phyloP scores from a whole-genome alignment of 2,329 filamentous ascomycete species.

The Phialophora chinensis region DNA sequence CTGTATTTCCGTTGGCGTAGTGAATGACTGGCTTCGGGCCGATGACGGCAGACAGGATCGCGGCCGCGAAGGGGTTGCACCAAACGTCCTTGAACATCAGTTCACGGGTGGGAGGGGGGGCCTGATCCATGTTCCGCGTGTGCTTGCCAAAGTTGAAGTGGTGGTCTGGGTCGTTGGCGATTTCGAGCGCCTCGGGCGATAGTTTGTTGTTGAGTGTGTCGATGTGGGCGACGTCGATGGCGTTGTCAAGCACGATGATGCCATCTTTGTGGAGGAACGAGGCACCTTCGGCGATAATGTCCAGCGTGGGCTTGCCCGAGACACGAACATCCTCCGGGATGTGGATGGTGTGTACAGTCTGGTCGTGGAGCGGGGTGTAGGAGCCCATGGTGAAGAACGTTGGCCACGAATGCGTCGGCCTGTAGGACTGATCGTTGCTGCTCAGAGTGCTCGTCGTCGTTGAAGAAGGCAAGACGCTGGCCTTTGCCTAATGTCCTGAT shows the following conservation, averaged over 20 bases:
- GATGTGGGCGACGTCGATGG: constrained; percentile 44
- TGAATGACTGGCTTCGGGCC: constrained; percentile 47
- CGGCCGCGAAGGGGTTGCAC: constrained; percentile 48
- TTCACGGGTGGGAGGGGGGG: constrained; percentile 45
- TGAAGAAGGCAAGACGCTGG: neutral
- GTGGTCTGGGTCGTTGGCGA: constrained; percentile 41
- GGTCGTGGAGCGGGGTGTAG: constrained; percentile 30
- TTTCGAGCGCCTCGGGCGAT: constrained; percentile 43
- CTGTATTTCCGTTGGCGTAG: constrained; percentile 51
- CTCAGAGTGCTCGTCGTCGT: neutral
- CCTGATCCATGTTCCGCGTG: constrained; percentile 52
- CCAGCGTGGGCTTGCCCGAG: constrained; percentile 28
- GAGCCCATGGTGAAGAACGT: constrained; percentile 32
- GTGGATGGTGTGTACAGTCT: constrained; percentile 35
- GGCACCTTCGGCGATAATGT: constrained; percentile 38
- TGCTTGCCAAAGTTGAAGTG: constrained; percentile 44
- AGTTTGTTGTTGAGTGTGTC: constrained; percentile 44
- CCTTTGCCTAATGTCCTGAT: neutral
- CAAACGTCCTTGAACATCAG: constrained; percentile 49
- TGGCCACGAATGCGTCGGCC: neutral
- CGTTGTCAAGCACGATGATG: constrained; percentile 49
- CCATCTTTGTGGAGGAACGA: constrained; percentile 46
- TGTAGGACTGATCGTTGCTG: neutral
- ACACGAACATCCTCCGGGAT: constrained; percentile 33
- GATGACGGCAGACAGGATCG: constrained; percentile 45